Base-by-base conservation (phyloP, 2,329 filamentous ascomycete species). In the Chlorencoelia australis region DNA sequence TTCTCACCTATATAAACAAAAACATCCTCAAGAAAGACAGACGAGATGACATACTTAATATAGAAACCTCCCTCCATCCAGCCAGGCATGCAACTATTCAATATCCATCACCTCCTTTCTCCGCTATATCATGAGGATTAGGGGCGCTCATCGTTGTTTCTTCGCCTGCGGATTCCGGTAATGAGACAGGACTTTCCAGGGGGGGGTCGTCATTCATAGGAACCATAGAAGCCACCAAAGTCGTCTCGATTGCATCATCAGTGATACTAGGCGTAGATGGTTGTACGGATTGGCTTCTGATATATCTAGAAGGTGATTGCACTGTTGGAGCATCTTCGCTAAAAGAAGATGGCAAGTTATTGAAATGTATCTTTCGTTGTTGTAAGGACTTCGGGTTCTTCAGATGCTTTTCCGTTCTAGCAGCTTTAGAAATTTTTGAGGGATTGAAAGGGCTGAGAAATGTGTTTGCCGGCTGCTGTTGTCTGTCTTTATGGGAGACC, bases 341-440 rank as follows among this genome's bases (percentile, higher is more conserved):
- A 37, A 36, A 44, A 31, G 28, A 37, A n/a, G 34, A 35, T 36
- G 9, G 39, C 18, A 37, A 30, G 35, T 27, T 19, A 44, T 19
- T 22, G 26, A 25, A 39, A 27, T 38, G 31, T 29, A 36, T 27
- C 27, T 39, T 28, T n/a, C n/a, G n/a, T n/a, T n/a, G n/a, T 44
- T 41, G 27, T 18, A 32, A 41, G 38, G 14, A 29, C 18, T 41
- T 40, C 31, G 19, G 22, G 31, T 13, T 32, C 17, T 35, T 22
- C 21, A 41, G 24, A 39, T 29, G 36, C 36, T 32, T 31, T 42
- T 15, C 40, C 35, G 37, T 44, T 42, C 35, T 22, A 37, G 42
- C 13, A 26, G 22, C 34, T 38, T 47, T 48, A 41, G 41, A 44
- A 17, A 47, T 30, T 38, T 45, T 41, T 45, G 28, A 45, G 45